A percentile compares a stretch with the other conserved stretches of the same genome.
Conservation (phyloP, 768 basidiomycete species). For the Boletus bicolor region DNA sequence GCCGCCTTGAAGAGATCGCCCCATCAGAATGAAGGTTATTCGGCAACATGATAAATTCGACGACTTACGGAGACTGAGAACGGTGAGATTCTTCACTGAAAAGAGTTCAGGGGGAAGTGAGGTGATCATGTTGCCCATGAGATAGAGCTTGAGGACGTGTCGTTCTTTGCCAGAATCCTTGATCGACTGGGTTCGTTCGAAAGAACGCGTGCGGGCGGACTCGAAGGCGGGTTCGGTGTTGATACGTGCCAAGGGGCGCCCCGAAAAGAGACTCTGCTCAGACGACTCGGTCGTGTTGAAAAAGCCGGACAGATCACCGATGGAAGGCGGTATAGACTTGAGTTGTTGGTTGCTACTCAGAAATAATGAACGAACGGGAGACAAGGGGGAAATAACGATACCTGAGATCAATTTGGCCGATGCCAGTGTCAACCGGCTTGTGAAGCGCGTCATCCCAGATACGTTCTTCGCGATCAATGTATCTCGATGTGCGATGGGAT, state of each 20-base stretch:
- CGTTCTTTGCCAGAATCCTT: conserved; percentile 38
- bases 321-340: conserved; percentile 47
- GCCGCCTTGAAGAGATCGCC: conserved; percentile 38
- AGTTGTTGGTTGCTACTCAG: conserved; percentile 37
- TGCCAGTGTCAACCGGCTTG: conserved; percentile 43
- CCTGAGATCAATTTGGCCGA: conserved; percentile 55
- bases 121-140: conserved; percentile 52
- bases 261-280: conserved; percentile 26
- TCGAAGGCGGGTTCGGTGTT: conserved; percentile 33
- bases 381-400: conserved; percentile 28
- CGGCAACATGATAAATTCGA: background rate
- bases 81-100: conserved; percentile 50
- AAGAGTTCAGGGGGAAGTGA: conserved; percentile 58
- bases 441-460: conserved; percentile 50
- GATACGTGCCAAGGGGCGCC: conserved; percentile 34
- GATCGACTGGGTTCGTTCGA: conserved; percentile 28
- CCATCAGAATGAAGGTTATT: background rate
- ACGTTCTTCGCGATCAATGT: conserved; percentile 31
- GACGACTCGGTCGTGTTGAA: conserved; percentile 40
- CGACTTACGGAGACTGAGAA: conserved; percentile 61
- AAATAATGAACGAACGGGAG: conserved; percentile 11
- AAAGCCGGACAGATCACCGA: conserved; percentile 44
- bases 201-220: conserved; percentile 19
- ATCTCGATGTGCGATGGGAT: conserved; percentile 12
- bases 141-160: conserved; percentile 54